phyloP scores from a whole-genome alignment of 2,329 filamentous ascomycete species.

The Pseudofabraea citricarpa region DNA sequence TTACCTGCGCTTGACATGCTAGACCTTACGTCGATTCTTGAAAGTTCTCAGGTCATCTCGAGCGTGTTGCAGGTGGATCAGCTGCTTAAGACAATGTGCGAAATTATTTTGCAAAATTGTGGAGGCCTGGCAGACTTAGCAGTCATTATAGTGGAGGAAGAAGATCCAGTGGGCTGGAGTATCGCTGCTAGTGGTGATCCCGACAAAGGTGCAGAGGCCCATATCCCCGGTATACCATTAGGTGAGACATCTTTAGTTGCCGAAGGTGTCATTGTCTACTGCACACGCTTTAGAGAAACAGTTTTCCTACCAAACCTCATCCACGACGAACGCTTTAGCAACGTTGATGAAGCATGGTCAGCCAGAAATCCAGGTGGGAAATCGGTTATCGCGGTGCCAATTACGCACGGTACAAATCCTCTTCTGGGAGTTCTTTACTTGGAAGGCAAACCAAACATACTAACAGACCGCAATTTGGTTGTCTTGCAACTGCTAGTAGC shows the following conservation, averaged over 20 bases:
- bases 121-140: slow-evolving; percentile 66
- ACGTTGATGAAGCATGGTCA: slow-evolving; percentile 66
- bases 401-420: slow-evolving; percentile 65
- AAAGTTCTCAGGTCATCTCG: slow-evolving; percentile 75
- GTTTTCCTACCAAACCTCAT: slow-evolving; percentile 71
- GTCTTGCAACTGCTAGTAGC: slow-evolving; percentile 69
- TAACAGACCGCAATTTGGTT: slow-evolving; percentile 68
- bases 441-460: slow-evolving; percentile 68
- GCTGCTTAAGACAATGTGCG: slow-evolving; percentile 74
- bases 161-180: slow-evolving; percentile 53
- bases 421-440: slow-evolving; percentile 72
- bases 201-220: slow-evolving; percentile 62
- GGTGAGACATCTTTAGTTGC: slow-evolving; percentile 65
- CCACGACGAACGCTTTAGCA: slow-evolving; percentile 73
- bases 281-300: slow-evolving; percentile 68
- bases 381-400: slow-evolving; percentile 75
- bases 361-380: slow-evolving; percentile 64
- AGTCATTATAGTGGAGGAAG: slow-evolving; percentile 69
- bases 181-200: slow-evolving; percentile 71
- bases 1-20: slow-evolving; percentile 78
- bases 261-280: slow-evolving; percentile 72
- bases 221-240: slow-evolving; percentile 60
- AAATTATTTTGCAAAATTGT: slow-evolving; percentile 74
- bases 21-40: slow-evolving; percentile 72
- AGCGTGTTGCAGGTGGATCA: slow-evolving; percentile 73